Percentiles rank a stretch among this genome's conserved stretches.
phyloP scores from a whole-genome alignment of 805 yeast species.

The Candida parachauliodes region DNA sequence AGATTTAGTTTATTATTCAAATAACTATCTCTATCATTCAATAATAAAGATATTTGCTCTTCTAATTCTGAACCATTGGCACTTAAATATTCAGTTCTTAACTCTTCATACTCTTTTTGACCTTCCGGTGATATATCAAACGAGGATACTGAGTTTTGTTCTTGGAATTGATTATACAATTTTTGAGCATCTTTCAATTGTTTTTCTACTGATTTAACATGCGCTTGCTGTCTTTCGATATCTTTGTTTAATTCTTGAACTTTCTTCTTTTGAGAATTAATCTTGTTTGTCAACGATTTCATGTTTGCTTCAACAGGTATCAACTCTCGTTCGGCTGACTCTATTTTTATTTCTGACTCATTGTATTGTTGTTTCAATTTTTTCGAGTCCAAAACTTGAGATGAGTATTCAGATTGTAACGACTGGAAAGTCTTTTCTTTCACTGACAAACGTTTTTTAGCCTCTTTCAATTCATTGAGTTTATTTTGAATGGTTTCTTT shows the following conservation, averaged over 20 bases:
- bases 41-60: slow-evolving; percentile 41
- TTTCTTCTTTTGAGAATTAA: slow-evolving; percentile 44
- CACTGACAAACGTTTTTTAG: slow-evolving; percentile 24
- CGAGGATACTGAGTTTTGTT: slow-evolving; percentile 10
- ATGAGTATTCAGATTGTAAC: slow-evolving; percentile 41
- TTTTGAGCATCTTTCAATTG: slow-evolving; percentile 46
- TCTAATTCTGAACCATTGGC: slow-evolving; percentile 53
- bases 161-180: slow-evolving; percentile 29
- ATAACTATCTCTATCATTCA: slow-evolving; percentile 44
- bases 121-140: slow-evolving; percentile 45
- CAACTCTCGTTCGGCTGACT: slow-evolving; percentile 44
- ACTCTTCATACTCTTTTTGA: slow-evolving; percentile 50
- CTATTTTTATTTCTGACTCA: slow-evolving; percentile 37
- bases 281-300: slow-evolving; percentile 44
- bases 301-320: slow-evolving; percentile 63
- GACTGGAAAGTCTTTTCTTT: slow-evolving; percentile 25
- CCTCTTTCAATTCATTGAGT: slow-evolving; percentile 32
- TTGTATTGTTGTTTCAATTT: slow-evolving; percentile 37
- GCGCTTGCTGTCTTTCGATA: slow-evolving; percentile 45
- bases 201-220: slow-evolving; percentile 37
- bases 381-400: slow-evolving; percentile 39
- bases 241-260: slow-evolving; percentile 51
- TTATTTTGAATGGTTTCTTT: slow-evolving; percentile 30
- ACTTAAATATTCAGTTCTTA: slow-evolving; percentile 56
- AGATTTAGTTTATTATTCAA: slow-evolving; percentile 21